These are phyloP conservation scores for Trichoderma virens DNA, from an alignment of 495 filamentous ascomycete species.

Conservation along the genomic window DNA sequence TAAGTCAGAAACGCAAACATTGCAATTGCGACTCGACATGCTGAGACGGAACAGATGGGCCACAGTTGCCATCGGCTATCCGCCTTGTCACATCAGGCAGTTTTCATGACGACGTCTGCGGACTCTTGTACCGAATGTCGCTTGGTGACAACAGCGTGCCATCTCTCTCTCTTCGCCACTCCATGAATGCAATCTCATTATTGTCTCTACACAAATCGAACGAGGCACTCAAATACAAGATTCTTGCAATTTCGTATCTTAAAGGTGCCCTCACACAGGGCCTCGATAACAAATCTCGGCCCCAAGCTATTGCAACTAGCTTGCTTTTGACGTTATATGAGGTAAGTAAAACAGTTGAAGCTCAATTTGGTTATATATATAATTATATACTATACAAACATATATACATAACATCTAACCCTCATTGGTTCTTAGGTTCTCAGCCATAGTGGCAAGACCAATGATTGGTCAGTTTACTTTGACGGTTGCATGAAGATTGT, in stretches of 20 bases:
- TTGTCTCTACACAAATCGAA: conserved; percentile 11
- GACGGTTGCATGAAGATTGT: conserved; percentile 16
- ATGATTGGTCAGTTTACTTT: conserved; percentile 17
- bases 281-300: conserved; percentile 9
- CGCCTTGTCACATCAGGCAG: conserved; percentile 12
- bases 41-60: conserved; percentile 1
- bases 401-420: too few species aligned
- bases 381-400: too few species aligned
- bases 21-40: neutral
- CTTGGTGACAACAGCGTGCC: conserved; percentile 14
- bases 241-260: conserved; percentile 12
- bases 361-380: too few species aligned
- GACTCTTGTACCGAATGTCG: conserved; percentile 16
- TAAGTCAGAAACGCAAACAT: neutral
- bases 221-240: conserved; percentile 14
- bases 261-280: conserved; percentile 9
- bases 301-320: conserved; percentile 18
- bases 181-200: conserved; percentile 15
- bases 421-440: neutral
- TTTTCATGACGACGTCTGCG: conserved; percentile 13
- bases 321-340: conserved; percentile 17
- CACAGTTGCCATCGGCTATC: neutral
- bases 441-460: conserved; percentile 2
- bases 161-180: conserved; percentile 15
- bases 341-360: conserved; percentile 8